Percentiles rank a stretch among this genome's conserved stretches.
These are phyloP conservation scores for Lachancea kluyveri DNA, from an alignment of 805 yeast species.

Conservation along the genomic window DNA sequence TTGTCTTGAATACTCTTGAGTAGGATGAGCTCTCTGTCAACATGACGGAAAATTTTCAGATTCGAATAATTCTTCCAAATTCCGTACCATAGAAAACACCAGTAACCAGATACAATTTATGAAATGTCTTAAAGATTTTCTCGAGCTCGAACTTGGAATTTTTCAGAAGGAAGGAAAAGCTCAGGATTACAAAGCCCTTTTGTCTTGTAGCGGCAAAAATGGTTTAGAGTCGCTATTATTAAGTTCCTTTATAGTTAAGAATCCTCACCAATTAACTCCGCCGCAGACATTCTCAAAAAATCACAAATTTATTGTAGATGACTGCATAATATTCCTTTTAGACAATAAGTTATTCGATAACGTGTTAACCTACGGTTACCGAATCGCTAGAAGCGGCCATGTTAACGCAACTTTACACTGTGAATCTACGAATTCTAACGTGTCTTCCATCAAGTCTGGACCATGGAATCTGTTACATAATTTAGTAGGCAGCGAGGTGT, in stretches of 20 bases:
- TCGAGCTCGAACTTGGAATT: too few species aligned
- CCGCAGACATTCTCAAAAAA: slow-evolving; percentile 6
- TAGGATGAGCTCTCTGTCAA: too few species aligned
- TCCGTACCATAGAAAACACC: too few species aligned
- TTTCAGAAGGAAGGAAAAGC: too few species aligned
- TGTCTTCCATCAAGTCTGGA: slow-evolving; percentile 36
- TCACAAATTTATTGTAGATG: slow-evolving; percentile 37
- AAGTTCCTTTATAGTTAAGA: slow-evolving; percentile 8
- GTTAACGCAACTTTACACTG: slow-evolving; percentile 29
- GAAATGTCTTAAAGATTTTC: slow-evolving; percentile 4
- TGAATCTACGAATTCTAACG: slow-evolving; percentile 33
- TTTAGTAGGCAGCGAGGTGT: slow-evolving; percentile 35
- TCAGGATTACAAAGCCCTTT: slow-evolving; percentile 1
- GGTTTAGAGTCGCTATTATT: background rate
- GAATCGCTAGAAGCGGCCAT: slow-evolving; percentile 26
- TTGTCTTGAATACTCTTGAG: too few species aligned
- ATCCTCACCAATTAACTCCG: slow-evolving; percentile 5
- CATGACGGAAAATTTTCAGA: too few species aligned
- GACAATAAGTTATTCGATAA: slow-evolving; percentile 28
- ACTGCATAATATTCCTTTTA: slow-evolving; percentile 32
- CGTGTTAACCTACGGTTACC: slow-evolving; percentile 39
- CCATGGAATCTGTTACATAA: slow-evolving; percentile 39
- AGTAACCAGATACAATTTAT: too few species aligned
- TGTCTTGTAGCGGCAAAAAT: slow-evolving; percentile 8
- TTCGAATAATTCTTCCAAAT: too few species aligned